phyloP scores from a whole-genome alignment of 805 yeast genomes.

The Ogataea thermomethanolica region DNA sequence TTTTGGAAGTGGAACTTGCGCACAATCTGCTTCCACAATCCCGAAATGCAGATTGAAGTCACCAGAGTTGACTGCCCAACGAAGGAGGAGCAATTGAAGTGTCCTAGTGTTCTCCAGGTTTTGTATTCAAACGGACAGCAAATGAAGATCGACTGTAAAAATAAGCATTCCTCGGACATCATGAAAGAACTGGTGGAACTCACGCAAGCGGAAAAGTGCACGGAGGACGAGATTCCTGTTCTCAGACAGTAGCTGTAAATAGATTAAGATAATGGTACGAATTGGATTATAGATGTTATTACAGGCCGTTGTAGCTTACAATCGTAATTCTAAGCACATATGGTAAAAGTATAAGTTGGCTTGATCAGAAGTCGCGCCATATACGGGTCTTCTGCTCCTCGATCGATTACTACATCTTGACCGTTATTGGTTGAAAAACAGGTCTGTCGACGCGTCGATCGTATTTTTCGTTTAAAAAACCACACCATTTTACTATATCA shows the following conservation, averaged over 20 bases:
- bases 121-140: constrained; percentile 36
- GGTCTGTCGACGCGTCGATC: constrained; percentile 11
- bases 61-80: constrained; percentile 45
- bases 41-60: constrained; percentile 59
- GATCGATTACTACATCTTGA: background rate
- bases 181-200: constrained; percentile 50
- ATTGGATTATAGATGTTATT: too few species aligned
- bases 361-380: too few species aligned
- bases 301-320: too few species aligned
- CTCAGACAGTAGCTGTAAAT: constrained; percentile 5
- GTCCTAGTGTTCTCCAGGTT: constrained; percentile 46
- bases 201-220: constrained; percentile 51
- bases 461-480: constrained; percentile 7
- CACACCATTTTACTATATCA: constrained; percentile 8
- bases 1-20: constrained; percentile 78
- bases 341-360: too few species aligned
- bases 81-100: constrained; percentile 40
- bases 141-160: constrained; percentile 50
- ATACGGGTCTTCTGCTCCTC: too few species aligned
- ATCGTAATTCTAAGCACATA: too few species aligned
- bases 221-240: constrained; percentile 43
- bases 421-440: background rate
- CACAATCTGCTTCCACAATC: constrained; percentile 78
- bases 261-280: background rate
- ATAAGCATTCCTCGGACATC: constrained; percentile 48